A percentile compares a stretch with the other conserved stretches of the same genome.
These are phyloP conservation scores for Mycena vulgaris DNA, from an alignment of 768 basidiomycete genomes.

Conservation along the genomic window DNA sequence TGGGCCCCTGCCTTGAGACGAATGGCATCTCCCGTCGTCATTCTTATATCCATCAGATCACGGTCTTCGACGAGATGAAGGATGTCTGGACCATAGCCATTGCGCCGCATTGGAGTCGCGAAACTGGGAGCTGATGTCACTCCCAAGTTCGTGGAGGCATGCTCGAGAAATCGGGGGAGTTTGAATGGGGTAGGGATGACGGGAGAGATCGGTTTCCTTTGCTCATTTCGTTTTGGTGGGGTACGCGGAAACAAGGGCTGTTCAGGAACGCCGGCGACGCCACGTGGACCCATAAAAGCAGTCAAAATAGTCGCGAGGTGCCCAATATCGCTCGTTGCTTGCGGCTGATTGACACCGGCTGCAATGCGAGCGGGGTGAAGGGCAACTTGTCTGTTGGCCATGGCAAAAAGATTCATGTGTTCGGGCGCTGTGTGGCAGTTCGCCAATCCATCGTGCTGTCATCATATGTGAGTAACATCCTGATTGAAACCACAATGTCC, in stretches of 20 bases:
- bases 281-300: neutral
- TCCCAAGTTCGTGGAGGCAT: neutral
- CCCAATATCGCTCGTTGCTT: neutral
- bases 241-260: neutral
- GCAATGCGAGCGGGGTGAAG: slow-evolving; percentile 16
- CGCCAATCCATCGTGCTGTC: slow-evolving; percentile 12
- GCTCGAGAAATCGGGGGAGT: neutral
- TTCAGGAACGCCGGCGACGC: neutral
- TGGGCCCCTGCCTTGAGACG: slow-evolving; percentile 6
- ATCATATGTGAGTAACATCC: neutral
- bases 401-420: neutral
- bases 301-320: slow-evolving; percentile 13
- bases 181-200: slow-evolving; percentile 7
- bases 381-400: slow-evolving; percentile 7
- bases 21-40: neutral
- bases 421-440: neutral
- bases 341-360: slow-evolving; percentile 9
- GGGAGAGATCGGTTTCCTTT: neutral
- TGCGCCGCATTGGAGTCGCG: neutral
- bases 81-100: slow-evolving; percentile 20
- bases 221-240: neutral
- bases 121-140: neutral
- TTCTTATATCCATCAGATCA: neutral
- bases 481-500: neutral
- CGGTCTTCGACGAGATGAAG: neutral